Conservation (phyloP, 2,329 filamentous ascomycete species). For the Colletotrichum tropicale region DNA sequence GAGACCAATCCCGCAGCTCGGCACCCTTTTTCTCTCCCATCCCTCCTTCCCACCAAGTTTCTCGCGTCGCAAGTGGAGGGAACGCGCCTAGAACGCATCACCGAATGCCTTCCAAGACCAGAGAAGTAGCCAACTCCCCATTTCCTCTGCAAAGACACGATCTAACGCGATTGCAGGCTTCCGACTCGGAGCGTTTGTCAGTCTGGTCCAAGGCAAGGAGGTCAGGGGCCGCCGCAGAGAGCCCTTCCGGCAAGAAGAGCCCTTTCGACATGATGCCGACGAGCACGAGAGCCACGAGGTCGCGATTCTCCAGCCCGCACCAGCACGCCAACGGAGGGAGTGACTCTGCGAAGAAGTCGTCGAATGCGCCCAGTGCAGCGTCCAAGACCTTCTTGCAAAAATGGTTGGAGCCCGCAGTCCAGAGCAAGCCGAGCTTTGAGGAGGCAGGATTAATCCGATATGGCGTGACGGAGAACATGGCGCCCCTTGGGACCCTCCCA, state of each 20-base stretch:
- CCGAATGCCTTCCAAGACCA: conserved; percentile 24
- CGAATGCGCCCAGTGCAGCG: conserved; percentile 39
- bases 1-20: conserved; percentile 20
- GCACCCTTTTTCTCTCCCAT: conserved; percentile 24
- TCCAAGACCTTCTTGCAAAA: conserved; percentile 54
- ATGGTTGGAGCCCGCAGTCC: conserved; percentile 64
- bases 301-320: conserved; percentile 61
- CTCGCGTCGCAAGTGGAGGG: conserved; percentile 26
- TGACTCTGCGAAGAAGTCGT: conserved; percentile 11
- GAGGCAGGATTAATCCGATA: conserved; percentile 76
- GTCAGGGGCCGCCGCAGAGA: conserved; percentile 21
- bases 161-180: conserved; percentile 12
- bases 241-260: conserved; percentile 16
- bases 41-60: conserved; percentile 17
- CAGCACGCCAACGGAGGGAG: conserved; percentile 31
- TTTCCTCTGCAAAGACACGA: not conserved
- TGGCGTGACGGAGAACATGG: conserved; percentile 85
- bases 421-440: conserved; percentile 74
- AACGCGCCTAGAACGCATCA: conserved; percentile 26
- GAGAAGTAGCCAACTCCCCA: conserved; percentile 21
- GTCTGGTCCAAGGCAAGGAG: conserved; percentile 17
- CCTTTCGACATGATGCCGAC: conserved; percentile 39
- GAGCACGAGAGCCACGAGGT: conserved; percentile 56
- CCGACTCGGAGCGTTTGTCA: conserved; percentile 13
- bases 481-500: conserved; percentile 76